phyloP scores from a whole-genome alignment of 306 rosid genomes.

The Fragaria vesca region DNA sequence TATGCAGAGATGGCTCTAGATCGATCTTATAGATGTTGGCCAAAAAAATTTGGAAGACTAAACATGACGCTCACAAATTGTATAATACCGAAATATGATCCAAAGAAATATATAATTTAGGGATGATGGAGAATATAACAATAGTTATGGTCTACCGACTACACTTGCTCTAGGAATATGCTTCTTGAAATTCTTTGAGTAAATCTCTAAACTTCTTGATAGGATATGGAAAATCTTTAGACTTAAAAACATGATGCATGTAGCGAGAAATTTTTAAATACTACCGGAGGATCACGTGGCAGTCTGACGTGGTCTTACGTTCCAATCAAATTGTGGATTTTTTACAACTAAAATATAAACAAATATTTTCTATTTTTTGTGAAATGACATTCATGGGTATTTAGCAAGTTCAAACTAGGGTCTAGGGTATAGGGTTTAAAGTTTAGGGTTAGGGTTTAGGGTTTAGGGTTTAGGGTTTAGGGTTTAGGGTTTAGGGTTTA shows the following conservation, averaged over 20 bases:
- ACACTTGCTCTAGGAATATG: conserved; percentile 19
- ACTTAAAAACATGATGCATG: neutral
- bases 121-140: neutral
- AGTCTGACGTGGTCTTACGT: too few relatives aligned
- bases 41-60: neutral
- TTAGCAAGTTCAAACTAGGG: too few relatives aligned
- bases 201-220: neutral
- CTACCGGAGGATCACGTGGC: too few relatives aligned
- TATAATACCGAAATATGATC: neutral
- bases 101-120: neutral
- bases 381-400: too few relatives aligned
- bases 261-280: too few relatives aligned
- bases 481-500: too few relatives aligned
- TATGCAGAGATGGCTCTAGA: neutral
- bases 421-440: too few relatives aligned
- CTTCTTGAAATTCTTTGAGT: conserved; percentile 20
- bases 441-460: too few relatives aligned
- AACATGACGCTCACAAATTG: neutral
- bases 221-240: neutral
- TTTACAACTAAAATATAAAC: too few relatives aligned
- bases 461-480: too few relatives aligned
- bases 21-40: neutral
- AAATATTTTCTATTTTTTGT: too few relatives aligned
- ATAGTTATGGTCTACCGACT: neutral
- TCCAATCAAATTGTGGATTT: too few relatives aligned